phyloP scores from a whole-genome alignment of 345 rosid genomes.

The Trapa incisa region DNA sequence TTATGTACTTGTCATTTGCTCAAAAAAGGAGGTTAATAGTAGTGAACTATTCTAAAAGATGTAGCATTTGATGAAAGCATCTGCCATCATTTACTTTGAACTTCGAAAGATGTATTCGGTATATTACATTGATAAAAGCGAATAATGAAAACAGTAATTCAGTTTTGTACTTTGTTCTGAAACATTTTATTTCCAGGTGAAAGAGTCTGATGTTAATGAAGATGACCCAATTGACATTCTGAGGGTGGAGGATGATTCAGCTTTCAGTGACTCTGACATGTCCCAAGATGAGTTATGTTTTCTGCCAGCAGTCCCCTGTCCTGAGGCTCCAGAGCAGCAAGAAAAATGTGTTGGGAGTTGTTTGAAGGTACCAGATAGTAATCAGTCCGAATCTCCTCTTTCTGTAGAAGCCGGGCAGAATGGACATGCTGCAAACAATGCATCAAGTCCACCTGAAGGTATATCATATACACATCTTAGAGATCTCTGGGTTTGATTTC shows the following conservation, averaged over 20 bases:
- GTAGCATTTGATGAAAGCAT: neutral
- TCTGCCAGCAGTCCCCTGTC: slow-evolving; percentile 86
- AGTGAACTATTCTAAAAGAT: neutral
- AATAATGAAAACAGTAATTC: neutral
- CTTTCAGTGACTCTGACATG: slow-evolving; percentile 88
- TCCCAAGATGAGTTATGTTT: slow-evolving; percentile 89
- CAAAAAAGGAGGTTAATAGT: neutral
- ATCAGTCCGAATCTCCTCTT: slow-evolving; percentile 65
- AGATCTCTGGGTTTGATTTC: neutral
- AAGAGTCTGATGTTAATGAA: slow-evolving; percentile 66
- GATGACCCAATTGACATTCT: slow-evolving; percentile 92
- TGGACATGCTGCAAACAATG: slow-evolving; percentile 45
- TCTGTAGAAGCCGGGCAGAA: slow-evolving; percentile 71
- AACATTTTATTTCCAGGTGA: slow-evolving; percentile 44
- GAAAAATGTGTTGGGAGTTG: slow-evolving; percentile 48
- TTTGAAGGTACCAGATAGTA: slow-evolving; percentile 53
- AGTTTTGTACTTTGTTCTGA: slow-evolving; percentile 5
- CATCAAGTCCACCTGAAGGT: slow-evolving; percentile 80
- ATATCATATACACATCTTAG: slow-evolving; percentile 5
- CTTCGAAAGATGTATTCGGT: neutral
- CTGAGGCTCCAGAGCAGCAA: slow-evolving; percentile 59
- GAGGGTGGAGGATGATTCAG: slow-evolving; percentile 62
- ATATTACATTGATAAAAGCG: neutral
- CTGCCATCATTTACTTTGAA: neutral
- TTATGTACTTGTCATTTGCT: neutral